Base-by-base conservation (phyloP, 2,329 filamentous ascomycete genomes). In the Metarhizium anisopliae region DNA sequence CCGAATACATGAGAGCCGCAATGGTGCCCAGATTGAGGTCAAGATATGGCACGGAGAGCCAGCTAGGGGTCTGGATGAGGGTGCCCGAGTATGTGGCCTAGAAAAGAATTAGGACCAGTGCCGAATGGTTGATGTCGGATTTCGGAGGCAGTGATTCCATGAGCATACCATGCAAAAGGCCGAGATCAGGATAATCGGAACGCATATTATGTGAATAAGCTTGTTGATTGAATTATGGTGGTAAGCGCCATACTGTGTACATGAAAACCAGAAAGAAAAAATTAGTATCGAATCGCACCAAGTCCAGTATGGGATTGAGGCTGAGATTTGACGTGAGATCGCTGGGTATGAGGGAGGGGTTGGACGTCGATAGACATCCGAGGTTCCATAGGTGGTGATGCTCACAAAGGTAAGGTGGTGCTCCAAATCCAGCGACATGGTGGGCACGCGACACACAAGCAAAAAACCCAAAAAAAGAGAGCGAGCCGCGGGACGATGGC, bases 201-300 rank as follows among this genome's bases (percentile, higher is more conserved):
- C 89, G 68, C 87, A 93, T 57, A 83, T 75, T 74, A 91, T 86
- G 70, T 94, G 89, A 66, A 94, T 92, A 61, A 77, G 78, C 58
- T 92, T 74, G 69, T 94, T 94, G 72, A 88, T 81, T 50, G 81
- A 74, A 71, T 93, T 86, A 67, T 89, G 84, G 72, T 94, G 89
- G 68, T 94, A 93, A 57, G 87, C 82, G 69, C 89, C 89, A 76
- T 94, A 94, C 89, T 94, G 62, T 47, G 50, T 29, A 49, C 11
- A 47, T 11, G 32, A 14, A 51, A 40, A 5, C 43, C 25, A 35
- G 32, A 11, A 35, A 35, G 10, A 7, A 35, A 35, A 35, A 35
- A 51, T 47, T 11, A 51, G 55, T 56, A 50, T 36, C 4, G 8
- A 20, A 56, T 25, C 11, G 35, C 7, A 36, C 4, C 11, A 20